Conservation (phyloP, 768 basidiomycete species). For the Vishniacozyma victoriae region DNA sequence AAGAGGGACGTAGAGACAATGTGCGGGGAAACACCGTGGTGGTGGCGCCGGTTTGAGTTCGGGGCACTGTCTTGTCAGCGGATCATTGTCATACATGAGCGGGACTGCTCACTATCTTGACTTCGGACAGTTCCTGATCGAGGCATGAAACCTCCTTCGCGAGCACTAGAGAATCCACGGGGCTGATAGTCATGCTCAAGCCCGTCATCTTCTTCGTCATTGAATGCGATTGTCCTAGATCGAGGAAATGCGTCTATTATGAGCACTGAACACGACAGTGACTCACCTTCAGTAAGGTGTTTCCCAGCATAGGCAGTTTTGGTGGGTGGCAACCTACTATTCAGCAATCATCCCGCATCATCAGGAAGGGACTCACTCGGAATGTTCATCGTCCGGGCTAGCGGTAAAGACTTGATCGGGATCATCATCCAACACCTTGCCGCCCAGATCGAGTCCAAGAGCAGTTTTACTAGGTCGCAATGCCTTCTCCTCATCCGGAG, state of each 20-base stretch:
- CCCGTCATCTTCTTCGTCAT: conserved; percentile 36
- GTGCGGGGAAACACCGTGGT: conserved; percentile 43
- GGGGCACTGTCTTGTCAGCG: too few species aligned
- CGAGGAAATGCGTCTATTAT: conserved; percentile 41
- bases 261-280: background rate
- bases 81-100: too few species aligned
- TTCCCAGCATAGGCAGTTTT: conserved; percentile 14
- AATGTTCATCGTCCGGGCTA: too few species aligned
- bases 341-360: too few species aligned
- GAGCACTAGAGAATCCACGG: conserved; percentile 18
- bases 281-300: conserved; percentile 15
- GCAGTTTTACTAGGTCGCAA: too few species aligned
- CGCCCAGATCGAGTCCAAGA: too few species aligned
- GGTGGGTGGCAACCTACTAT: conserved; percentile 3
- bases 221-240: conserved; percentile 48
- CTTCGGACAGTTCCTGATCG: conserved; percentile 39
- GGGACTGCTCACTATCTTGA: conserved; percentile 8
- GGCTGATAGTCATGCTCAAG: conserved; percentile 18
- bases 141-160: conserved; percentile 37
- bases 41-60: conserved; percentile 13
- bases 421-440: too few species aligned
- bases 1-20: conserved; percentile 32
- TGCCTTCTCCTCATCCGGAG: too few species aligned
- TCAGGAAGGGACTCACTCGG: too few species aligned
- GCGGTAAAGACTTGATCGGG: too few species aligned